Percentiles rank a stretch among this genome's conserved stretches.
Evolutionary conservation across 176 grass and related monocot species (phyloP).

Genomic region (Oryza glaberrima): DNA sequence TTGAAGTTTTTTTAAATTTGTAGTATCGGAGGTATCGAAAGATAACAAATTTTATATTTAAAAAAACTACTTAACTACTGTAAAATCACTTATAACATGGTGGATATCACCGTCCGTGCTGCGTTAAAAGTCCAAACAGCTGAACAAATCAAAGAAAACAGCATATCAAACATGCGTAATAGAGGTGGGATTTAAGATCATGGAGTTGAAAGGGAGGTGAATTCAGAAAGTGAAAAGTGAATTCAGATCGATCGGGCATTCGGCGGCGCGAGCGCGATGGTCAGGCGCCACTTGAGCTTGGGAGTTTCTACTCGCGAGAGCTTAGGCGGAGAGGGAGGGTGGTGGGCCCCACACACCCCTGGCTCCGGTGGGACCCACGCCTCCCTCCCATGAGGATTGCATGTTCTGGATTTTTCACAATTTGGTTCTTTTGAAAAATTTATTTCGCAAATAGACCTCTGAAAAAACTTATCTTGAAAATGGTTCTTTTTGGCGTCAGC

Average conservation of each 20-base stretch:
- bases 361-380: not conserved
- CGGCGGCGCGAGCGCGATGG: too few relatives aligned
- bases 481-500: too few relatives aligned
- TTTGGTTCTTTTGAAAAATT: too few relatives aligned
- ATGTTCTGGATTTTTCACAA: conserved; percentile 5
- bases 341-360: not conserved
- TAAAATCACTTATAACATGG: too few relatives aligned
- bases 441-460: too few relatives aligned
- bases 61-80: too few relatives aligned
- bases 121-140: not conserved
- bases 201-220: not conserved
- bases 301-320: not conserved
- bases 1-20: too few relatives aligned
- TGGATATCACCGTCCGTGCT: too few relatives aligned
- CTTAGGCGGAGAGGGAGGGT: not conserved
- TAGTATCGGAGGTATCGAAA: too few relatives aligned
- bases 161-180: not conserved
- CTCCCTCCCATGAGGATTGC: conserved; percentile 45
- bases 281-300: not conserved
- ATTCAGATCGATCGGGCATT: too few relatives aligned
- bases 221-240: not conserved
- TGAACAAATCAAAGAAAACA: not conserved
- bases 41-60: too few relatives aligned
- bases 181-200: not conserved
- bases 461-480: too few relatives aligned